Evolutionary conservation across 106 monocot species (phyloP), one percentile per base, ranked within the genome.

Genomic region (Dioscorea dumetorum): DNA sequence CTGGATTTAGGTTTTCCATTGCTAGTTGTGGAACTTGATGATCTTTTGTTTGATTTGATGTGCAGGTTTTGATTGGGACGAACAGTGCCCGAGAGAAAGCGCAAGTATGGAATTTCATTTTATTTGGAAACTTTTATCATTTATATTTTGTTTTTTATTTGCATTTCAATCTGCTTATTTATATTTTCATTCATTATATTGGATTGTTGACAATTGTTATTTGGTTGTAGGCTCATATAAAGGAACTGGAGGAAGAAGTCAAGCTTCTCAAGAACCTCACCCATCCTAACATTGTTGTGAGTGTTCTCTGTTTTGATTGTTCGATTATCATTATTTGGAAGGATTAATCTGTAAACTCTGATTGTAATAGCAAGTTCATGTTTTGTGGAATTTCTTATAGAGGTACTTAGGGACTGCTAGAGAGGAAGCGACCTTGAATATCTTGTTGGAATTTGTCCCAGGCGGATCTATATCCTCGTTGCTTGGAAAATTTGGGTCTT

Each of bases 391-490:
- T 41, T 41, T 41, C 41, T 41, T 10, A 41, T 76, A 99, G 97
- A 92, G 97, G 73, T 99, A 99, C 50, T 67, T 99, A 77, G 97
- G 97, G 57, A 99, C 89, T 35, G 84, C 74, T 59, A 84, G 89
- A 63, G 89, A 99, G 67, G 97, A 92, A 28, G 81, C 81, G 2
- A 89, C 97, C 2, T 71, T 99, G 60, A 99, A 99, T 66, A 99
- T 99, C 50, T 74, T 99, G 75, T 64, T 99, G 67, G 97, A 99
- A 69, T 99, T 99, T 77, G 92, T 99, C 14, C 92, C 97, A 8
- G 92, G 97, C 33, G 97, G 97, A 70, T 92, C 97, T 5, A 99
- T 99, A 51, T 92, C 86, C 20, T 99, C 97, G 19, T 83, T 99
- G 63, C 79, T 99, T 13, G 89, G 84, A 63, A 92, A 90, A 64